Percentiles rank a stretch among this genome's conserved stretches.
Evolutionary conservation across 2,329 filamentous ascomycete species (phyloP).

Genomic region (Xylaria sp.): DNA sequence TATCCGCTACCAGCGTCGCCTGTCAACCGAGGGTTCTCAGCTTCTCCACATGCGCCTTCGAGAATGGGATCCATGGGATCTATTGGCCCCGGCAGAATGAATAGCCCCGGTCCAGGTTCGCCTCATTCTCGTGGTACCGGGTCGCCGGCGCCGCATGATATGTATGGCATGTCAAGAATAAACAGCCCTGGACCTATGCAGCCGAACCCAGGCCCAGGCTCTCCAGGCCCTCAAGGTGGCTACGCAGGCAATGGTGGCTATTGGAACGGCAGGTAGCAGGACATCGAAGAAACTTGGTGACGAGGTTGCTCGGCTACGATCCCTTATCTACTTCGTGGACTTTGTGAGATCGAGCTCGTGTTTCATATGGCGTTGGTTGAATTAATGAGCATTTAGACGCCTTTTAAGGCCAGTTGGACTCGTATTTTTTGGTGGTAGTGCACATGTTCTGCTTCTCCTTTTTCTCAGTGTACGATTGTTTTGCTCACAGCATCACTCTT

Average conservation of each 20-base stretch:
- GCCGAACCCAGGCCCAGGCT: constrained; percentile 29
- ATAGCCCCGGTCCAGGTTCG: constrained; percentile 40
- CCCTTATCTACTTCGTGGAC: not conserved
- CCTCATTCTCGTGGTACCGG: constrained; percentile 28
- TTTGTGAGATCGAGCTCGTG: not conserved
- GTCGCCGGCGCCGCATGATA: constrained; percentile 36
- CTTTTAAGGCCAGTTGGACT: constrained; percentile 12
- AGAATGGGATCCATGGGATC: constrained; percentile 45
- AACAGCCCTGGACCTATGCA: constrained; percentile 36
- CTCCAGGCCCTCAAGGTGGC: constrained; percentile 29
- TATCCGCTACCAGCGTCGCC: constrained; percentile 40
- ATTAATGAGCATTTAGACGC: constrained; percentile 20
- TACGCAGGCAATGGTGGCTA: constrained; percentile 18
- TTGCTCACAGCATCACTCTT: constrained; percentile 12
- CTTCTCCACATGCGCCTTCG: constrained; percentile 42
- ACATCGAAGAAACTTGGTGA: not conserved
- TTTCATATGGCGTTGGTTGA: constrained; percentile 30
- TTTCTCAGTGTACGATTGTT: constrained; percentile 20
- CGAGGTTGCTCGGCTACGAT: not conserved
- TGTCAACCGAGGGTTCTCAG: constrained; percentile 45
- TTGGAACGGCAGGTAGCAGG: constrained; percentile 27
- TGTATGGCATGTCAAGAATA: constrained; percentile 37
- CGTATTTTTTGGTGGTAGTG: constrained; percentile 9
- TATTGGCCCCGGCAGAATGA: constrained; percentile 41
- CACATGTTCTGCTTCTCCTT: not conserved